These are phyloP conservation scores for Ogataea hybrid DNA, from an alignment of 1,139 yeast genomes.

Conservation along the genomic window DNA sequence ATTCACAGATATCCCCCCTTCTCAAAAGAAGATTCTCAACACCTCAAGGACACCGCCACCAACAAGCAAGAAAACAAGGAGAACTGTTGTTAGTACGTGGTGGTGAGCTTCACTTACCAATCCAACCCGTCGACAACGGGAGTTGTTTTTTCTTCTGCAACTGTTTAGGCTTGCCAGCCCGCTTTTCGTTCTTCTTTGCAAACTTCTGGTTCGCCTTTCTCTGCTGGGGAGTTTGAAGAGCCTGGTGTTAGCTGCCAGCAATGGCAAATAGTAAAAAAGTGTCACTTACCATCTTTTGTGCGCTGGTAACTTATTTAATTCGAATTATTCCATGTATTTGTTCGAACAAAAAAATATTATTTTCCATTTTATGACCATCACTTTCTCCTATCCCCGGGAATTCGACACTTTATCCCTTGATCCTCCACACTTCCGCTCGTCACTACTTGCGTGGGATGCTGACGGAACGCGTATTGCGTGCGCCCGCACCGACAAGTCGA, in stretches of 20 bases:
- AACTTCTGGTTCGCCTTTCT: conserved; percentile 81
- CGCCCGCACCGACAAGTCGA: conserved; percentile 45
- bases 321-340: not conserved
- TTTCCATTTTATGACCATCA: conserved; percentile 2
- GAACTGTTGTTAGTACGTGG: conserved; percentile 27
- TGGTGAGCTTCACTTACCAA: conserved; percentile 38
- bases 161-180: conserved; percentile 62
- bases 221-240: conserved; percentile 75
- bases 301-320: not conserved
- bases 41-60: conserved; percentile 85
- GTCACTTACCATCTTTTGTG: conserved; percentile 8
- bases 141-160: conserved; percentile 37
- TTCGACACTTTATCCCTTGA: conserved; percentile 17
- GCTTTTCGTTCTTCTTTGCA: conserved; percentile 67
- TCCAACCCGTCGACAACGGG: conserved; percentile 60
- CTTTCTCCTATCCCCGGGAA: conserved; percentile 9
- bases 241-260: conserved; percentile 21
- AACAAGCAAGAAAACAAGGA: conserved; percentile 66
- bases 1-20: no score
- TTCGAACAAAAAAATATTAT: not conserved
- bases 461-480: conserved; percentile 46
- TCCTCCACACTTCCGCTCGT: conserved; percentile 5
- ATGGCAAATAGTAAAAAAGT: not conserved
- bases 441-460: conserved; percentile 34
- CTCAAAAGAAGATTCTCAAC: conserved; percentile 47